Conservation (phyloP, 148 eudicot genomes). For the Gaultheria prostrata region DNA sequence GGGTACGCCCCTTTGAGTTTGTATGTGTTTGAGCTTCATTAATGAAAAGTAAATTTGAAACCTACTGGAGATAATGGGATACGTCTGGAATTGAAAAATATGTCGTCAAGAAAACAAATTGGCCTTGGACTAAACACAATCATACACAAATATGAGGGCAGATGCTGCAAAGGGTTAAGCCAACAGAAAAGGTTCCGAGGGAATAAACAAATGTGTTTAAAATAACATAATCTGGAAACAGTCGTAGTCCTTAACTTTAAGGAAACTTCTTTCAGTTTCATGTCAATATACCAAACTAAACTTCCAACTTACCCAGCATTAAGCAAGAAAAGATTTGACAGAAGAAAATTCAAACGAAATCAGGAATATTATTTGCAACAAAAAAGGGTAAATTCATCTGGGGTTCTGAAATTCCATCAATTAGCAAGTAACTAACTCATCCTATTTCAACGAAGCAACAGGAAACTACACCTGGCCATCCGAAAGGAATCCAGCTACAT, state of each 20-base stretch:
- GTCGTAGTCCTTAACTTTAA: not conserved
- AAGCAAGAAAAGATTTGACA: not conserved
- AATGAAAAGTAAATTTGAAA: not conserved
- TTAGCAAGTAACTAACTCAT: not conserved
- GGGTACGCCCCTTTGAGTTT: no score
- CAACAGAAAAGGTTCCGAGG: not conserved
- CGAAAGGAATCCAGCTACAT: slow-evolving; percentile 96
- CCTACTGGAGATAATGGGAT: not conserved
- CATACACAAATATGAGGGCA: not conserved
- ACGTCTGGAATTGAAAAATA: not conserved
- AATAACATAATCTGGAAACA: not conserved
- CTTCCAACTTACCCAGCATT: not conserved
- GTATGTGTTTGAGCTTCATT: no score
- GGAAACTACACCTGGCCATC: slow-evolving; percentile 68
- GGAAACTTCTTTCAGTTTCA: not conserved
- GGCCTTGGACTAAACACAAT: not conserved
- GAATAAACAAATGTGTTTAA: not conserved
- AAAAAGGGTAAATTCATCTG: not conserved
- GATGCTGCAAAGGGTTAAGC: not conserved
- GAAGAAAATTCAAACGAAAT: not conserved
- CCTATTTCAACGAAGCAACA: not conserved
- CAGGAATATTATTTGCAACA: not conserved
- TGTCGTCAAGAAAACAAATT: not conserved
- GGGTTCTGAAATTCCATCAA: not conserved
- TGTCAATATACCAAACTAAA: not conserved